Evolutionary conservation across 2,329 filamentous ascomycete species (phyloP), one percentile per base, ranked within the genome.

Genomic region (Phyllosticta paracitricarpa): DNA sequence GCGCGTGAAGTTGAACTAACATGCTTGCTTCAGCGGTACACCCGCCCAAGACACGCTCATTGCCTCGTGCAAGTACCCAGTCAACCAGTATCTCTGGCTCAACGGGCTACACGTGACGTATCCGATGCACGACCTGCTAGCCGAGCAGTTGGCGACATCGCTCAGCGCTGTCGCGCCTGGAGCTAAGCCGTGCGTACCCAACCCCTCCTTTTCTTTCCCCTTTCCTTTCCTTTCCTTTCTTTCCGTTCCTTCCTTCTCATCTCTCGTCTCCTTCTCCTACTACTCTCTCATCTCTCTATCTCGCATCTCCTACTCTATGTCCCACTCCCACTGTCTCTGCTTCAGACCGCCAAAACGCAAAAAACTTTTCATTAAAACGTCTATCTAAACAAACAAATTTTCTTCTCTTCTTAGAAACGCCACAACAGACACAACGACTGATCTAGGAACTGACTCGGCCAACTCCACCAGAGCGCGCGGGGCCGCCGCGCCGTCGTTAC

Each of bases 21-120:
- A 10, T 48, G 22, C 6, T 28, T 48, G 25, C 14, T 54, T n/a
- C 30, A 75, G 72, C 63, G 75, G 75, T 2, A 73, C 75, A 0
- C 68, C 73, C 2, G 68, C 64, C 0, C 74, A 72, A 70, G 72
- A 76, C 58, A 73, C 72, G 1, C 71, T 69, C n/a, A 65, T 73
- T 51, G 62, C 68, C 19, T 76, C 74, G 56, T 87, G 84, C 68
- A 75, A 75, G 1, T 70, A 82, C 54, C 73, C 81, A 0, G 82
- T 85, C 2, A 81, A 86, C 67, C 73, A 86, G 71, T 87, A 86
- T 68, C 80, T 87, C 66, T 87, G 84, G 84, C 73, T 86, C 30
- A 86, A 87, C 66, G 76, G 71, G 51, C 69, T 87, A 64, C 85
- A 87, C 67, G 84, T 85, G n/a, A 87, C 84, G 0, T 84, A 81